These are phyloP conservation scores for Klebsormidium nitens DNA, from an alignment of 139 green algal genomes.

Conservation along the genomic window DNA sequence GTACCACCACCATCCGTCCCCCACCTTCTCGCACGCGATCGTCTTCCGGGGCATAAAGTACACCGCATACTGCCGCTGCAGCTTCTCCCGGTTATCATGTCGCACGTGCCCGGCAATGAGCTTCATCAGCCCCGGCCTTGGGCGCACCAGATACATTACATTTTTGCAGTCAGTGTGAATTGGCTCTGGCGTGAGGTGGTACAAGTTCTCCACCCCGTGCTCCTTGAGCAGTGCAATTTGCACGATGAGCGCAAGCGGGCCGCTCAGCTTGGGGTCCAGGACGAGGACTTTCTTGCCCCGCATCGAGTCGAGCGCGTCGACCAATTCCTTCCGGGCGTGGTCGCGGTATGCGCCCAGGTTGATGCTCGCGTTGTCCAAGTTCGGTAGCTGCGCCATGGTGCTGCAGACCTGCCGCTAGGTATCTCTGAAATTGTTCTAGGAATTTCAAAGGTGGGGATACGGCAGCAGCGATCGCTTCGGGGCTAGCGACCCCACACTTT, in stretches of 20 bases:
- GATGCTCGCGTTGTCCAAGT: no score
- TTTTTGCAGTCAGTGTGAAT: conserved; percentile 17
- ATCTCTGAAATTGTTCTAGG: no score
- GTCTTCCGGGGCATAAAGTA: conserved; percentile 67
- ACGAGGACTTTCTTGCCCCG: conserved; percentile 67
- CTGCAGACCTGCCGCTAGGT: no score
- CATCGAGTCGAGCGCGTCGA: conserved; percentile 18
- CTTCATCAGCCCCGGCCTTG: conserved; percentile 11
- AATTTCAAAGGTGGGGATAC: no score
- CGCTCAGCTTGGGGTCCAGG: conserved; percentile 66
- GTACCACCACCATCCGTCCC: no score
- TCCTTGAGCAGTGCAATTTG: conserved; percentile 71
- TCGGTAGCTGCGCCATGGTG: no score
- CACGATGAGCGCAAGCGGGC: conserved; percentile 69
- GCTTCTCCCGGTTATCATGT: conserved; percentile 2
- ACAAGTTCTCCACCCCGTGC: conserved; percentile 59
- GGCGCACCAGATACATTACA: conserved; percentile 32
- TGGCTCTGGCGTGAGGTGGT: conserved; percentile 24
- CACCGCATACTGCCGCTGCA: conserved; percentile 45
- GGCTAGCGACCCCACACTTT: no score
- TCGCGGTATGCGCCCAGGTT: conserved; percentile 1
- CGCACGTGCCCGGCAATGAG: conserved; percentile 23
- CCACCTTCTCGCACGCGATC: conserved; percentile 59
- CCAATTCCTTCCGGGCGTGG: conserved; percentile 3
- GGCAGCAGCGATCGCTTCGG: no score